Conservation (phyloP, 768 basidiomycete genomes). For the Clitopilus passeckerianus region DNA sequence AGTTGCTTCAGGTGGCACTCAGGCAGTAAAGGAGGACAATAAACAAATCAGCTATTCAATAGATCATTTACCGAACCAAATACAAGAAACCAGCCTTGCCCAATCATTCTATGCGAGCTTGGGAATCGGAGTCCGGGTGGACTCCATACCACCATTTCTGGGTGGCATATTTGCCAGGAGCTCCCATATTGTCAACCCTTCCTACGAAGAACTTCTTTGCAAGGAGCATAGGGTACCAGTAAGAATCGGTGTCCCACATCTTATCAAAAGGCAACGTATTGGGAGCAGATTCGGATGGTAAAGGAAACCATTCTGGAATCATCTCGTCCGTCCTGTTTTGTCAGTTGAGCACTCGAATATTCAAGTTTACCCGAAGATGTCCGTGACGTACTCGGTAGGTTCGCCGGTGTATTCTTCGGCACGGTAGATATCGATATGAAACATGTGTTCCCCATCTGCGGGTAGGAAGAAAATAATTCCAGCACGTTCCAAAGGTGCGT, state of each 20-base stretch:
- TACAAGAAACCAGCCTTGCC: neutral
- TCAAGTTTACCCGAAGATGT: neutral
- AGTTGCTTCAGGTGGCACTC: slow-evolving; percentile 40
- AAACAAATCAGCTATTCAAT: neutral
- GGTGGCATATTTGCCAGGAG: slow-evolving; percentile 23
- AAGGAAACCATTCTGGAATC: slow-evolving; percentile 76
- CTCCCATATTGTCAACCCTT: slow-evolving; percentile 36
- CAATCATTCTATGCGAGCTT: neutral
- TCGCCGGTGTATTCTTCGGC: slow-evolving; percentile 57
- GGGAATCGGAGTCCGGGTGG: neutral
- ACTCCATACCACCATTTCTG: slow-evolving; percentile 44
- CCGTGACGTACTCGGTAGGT: slow-evolving; percentile 56
- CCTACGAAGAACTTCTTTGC: slow-evolving; percentile 34
- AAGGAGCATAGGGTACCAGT: slow-evolving; percentile 66
- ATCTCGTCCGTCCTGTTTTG: slow-evolving; percentile 78
- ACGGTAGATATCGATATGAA: slow-evolving; percentile 69
- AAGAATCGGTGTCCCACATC: slow-evolving; percentile 58
- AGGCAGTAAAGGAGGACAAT: slow-evolving; percentile 2
- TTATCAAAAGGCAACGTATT: slow-evolving; percentile 54
- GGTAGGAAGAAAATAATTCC: slow-evolving; percentile 64
- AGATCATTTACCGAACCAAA: neutral
- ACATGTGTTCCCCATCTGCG: slow-evolving; percentile 50
- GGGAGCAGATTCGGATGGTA: slow-evolving; percentile 15
- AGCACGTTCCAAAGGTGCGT: slow-evolving; percentile 54
- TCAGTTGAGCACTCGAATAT: neutral